Evolutionary conservation across 768 basidiomycete species (phyloP).

Genomic region (Coprinellus aureogranulatus): DNA sequence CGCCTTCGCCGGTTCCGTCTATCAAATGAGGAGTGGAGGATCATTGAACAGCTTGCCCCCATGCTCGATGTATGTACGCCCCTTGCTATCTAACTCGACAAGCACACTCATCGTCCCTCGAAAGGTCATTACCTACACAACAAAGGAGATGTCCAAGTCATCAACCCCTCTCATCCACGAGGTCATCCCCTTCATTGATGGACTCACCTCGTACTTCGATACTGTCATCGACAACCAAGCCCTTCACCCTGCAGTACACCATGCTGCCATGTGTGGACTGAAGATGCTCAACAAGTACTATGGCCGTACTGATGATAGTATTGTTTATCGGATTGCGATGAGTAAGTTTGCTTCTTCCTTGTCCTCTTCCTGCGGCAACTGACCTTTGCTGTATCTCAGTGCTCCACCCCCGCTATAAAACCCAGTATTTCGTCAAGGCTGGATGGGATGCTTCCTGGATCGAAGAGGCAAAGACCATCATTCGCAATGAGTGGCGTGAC

Average conservation of each 20-base stretch:
- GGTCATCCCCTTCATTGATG: slow-evolving; percentile 1
- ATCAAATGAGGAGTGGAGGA: slow-evolving; percentile 25
- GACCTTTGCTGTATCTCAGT: slow-evolving; percentile 15
- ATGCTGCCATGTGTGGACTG: slow-evolving; percentile 22
- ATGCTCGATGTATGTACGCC: slow-evolving; percentile 28
- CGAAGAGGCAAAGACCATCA: slow-evolving; percentile 13
- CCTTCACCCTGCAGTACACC: neutral
- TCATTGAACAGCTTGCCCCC: slow-evolving; percentile 24
- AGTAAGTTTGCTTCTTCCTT: slow-evolving; percentile 20
- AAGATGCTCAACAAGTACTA: slow-evolving; percentile 32
- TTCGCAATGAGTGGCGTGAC: slow-evolving; percentile 8
- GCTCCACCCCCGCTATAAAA: slow-evolving; percentile 29
- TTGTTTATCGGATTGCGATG: slow-evolving; percentile 32
- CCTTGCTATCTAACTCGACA: neutral
- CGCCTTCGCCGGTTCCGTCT: slow-evolving; percentile 23
- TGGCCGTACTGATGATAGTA: slow-evolving; percentile 25
- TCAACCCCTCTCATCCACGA: neutral
- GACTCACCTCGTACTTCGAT: neutral
- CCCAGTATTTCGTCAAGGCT: slow-evolving; percentile 23
- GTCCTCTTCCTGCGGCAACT: neutral
- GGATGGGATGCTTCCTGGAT: slow-evolving; percentile 24
- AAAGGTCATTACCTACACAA: neutral
- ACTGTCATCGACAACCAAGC: neutral
- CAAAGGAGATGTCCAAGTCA: neutral
- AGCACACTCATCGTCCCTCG: no score